A percentile compares a stretch with the other conserved stretches of the same genome.
These are phyloP conservation scores for Suhomyces pyralidae DNA, from an alignment of 805 yeast genomes.

Conservation along the genomic window DNA sequence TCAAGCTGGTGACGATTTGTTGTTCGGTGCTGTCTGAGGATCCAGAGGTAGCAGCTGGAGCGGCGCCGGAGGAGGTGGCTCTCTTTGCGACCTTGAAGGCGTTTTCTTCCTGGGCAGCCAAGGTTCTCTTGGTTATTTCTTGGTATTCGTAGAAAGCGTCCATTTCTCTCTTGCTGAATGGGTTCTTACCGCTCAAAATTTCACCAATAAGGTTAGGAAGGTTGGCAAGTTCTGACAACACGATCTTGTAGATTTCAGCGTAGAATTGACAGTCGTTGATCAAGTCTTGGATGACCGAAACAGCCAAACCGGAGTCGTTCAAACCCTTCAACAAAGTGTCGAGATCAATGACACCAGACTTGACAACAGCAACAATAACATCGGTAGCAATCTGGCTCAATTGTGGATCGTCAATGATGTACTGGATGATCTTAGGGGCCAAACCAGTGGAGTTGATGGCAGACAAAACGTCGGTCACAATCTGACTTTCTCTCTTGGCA, in stretches of 20 bases:
- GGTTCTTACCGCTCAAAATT: conserved; percentile 19
- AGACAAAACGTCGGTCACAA: conserved; percentile 39
- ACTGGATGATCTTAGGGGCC: conserved; percentile 34
- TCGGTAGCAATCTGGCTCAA: conserved; percentile 29
- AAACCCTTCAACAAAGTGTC: conserved; percentile 38
- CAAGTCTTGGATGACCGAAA: conserved; percentile 31
- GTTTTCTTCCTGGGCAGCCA: background rate
- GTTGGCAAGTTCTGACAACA: conserved; percentile 26
- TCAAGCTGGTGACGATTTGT: conserved; percentile 25
- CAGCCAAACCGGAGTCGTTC: conserved; percentile 42
- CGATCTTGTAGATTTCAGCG: conserved; percentile 37
- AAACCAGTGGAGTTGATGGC: conserved; percentile 35
- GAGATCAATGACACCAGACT: conserved; percentile 31
- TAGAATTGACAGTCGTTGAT: conserved; percentile 39
- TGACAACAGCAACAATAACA: conserved; percentile 26
- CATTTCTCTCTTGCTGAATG: conserved; percentile 20
- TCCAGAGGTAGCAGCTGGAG: background rate
- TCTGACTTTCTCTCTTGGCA: conserved; percentile 36
- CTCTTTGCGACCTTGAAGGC: conserved; percentile 1
- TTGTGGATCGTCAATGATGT: conserved; percentile 29
- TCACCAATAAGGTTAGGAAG: conserved; percentile 26
- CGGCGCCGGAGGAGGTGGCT: conserved; percentile 6
- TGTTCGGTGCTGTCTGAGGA: background rate
- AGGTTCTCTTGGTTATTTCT: conserved; percentile 4
- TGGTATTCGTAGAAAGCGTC: background rate